A percentile compares a stretch with the other conserved stretches of the same genome.
phyloP scores from a whole-genome alignment of 257 asterid genomes.

The Vinca minor region DNA sequence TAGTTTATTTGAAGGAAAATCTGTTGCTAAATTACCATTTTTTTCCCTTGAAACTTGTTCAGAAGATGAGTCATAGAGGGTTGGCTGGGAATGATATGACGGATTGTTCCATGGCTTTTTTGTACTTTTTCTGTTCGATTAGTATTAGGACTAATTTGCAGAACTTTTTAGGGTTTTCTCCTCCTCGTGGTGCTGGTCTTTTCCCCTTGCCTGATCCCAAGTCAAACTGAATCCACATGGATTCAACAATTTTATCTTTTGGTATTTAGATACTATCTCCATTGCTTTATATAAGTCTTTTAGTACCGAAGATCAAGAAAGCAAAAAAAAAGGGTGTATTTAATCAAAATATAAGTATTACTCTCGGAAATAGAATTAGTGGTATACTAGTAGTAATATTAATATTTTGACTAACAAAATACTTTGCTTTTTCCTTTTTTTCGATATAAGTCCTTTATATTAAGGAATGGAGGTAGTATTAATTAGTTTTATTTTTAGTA shows the following conservation, averaged over 20 bases:
- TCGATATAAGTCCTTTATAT: too few relatives aligned
- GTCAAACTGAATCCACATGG: conserved; percentile 36
- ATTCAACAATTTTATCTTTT: conserved; percentile 1
- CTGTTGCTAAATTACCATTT: conserved; percentile 89
- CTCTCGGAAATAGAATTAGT: too few relatives aligned
- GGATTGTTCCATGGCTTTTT: conserved; percentile 95
- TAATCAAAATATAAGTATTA: too few relatives aligned
- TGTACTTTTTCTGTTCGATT: conserved; percentile 79
- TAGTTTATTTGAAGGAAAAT: conserved; percentile 71
- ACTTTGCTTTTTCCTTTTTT: too few relatives aligned
- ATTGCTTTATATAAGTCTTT: too few relatives aligned
- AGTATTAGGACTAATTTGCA: conserved; percentile 91
- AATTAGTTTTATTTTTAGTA: background rate
- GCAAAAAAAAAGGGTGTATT: too few relatives aligned
- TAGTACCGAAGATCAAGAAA: too few relatives aligned
- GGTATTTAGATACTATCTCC: too few relatives aligned
- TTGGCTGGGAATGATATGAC: conserved; percentile 85
- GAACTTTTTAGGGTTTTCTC: conserved; percentile 88
- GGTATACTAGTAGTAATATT: too few relatives aligned
- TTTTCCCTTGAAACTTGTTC: conserved; percentile 62
- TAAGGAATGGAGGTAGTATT: too few relatives aligned
- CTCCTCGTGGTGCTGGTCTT: conserved; percentile 84
- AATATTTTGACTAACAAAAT: background rate
- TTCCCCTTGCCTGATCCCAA: conserved; percentile 89
- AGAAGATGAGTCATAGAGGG: conserved; percentile 99